Evolutionary conservation across 805 yeast species (phyloP).

Genomic region (Limtongozyma cylindracea): DNA sequence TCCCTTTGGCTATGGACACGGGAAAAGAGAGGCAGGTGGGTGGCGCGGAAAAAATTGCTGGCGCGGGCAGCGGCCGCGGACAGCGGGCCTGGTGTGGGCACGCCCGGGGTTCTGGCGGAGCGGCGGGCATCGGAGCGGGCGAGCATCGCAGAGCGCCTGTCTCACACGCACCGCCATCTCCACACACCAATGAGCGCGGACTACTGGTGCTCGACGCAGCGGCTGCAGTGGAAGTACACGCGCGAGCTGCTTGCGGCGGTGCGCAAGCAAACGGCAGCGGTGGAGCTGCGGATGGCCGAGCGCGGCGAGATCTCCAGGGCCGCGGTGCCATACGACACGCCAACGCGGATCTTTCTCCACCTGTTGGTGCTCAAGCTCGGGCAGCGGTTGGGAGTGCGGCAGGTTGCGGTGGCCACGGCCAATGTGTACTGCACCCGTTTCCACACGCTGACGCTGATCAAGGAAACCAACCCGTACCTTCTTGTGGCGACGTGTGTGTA

Average conservation of each 20-base stretch:
- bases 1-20: slow-evolving; percentile 49
- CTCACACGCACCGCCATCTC: not conserved
- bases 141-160: not conserved
- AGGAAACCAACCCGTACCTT: slow-evolving; percentile 64
- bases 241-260: slow-evolving; percentile 26
- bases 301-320: slow-evolving; percentile 16
- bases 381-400: slow-evolving; percentile 51
- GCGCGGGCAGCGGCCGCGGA: no score
- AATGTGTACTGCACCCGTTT: slow-evolving; percentile 70
- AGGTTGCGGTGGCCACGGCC: slow-evolving; percentile 70
- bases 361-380: slow-evolving; percentile 49
- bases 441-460: slow-evolving; percentile 39
- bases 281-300: slow-evolving; percentile 17
- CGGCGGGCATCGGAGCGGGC: not conserved
- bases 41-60: no score
- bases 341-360: slow-evolving; percentile 43
- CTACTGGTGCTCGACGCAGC: slow-evolving; percentile 71
- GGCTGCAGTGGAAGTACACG: slow-evolving; percentile 60
- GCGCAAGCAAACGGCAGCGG: slow-evolving; percentile 13
- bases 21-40: slow-evolving; percentile 4
- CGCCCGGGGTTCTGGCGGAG: not conserved
- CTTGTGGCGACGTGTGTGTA: slow-evolving; percentile 70
- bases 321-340: slow-evolving; percentile 24
- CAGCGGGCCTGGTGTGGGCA: no score
- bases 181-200: slow-evolving; percentile 42